Evolutionary conservation across 192 early-diverging fungal genomes (phyloP).

Genomic region (Spizellomyces sp.): DNA sequence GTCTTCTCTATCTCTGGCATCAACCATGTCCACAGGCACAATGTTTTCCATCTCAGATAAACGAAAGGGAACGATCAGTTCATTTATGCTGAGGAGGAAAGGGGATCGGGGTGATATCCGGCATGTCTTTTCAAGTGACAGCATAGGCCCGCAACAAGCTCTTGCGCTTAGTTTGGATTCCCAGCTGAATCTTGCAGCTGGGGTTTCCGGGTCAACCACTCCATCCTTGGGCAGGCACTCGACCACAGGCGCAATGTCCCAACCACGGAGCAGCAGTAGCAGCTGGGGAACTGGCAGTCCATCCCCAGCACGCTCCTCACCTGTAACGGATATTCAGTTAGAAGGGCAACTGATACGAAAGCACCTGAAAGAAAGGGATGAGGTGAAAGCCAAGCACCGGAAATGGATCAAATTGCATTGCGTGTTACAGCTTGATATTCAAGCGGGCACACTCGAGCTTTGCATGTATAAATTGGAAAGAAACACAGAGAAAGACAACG

Average conservation of each 20-base stretch:
- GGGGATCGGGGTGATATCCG: neutral
- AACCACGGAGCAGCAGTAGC: conserved; percentile 11
- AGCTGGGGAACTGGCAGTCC: conserved; percentile 1
- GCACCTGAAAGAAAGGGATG: conserved; percentile 74
- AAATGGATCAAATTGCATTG: conserved; percentile 83
- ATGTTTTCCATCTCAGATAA: conserved; percentile 29
- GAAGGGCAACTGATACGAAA: conserved; percentile 88
- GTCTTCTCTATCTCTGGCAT: conserved; percentile 27
- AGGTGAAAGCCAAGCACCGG: conserved; percentile 77
- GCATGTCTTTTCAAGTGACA: neutral
- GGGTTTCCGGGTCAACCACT: neutral
- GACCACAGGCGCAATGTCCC: neutral
- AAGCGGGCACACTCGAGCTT: conserved; percentile 71
- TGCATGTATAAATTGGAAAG: conserved; percentile 78
- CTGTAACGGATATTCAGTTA: conserved; percentile 17
- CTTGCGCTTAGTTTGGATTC: conserved; percentile 27
- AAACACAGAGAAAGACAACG: conserved; percentile 33
- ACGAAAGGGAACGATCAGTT: conserved; percentile 1
- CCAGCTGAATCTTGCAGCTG: conserved; percentile 19
- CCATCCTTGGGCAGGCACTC: conserved; percentile 21
- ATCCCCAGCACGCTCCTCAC: neutral
- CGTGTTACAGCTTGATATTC: conserved; percentile 54
- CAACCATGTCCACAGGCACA: conserved; percentile 23
- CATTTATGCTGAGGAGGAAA: neutral
- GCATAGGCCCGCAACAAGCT: neutral